phyloP scores from a whole-genome alignment of 331 rosid species.

The Malus hybrid region DNA sequence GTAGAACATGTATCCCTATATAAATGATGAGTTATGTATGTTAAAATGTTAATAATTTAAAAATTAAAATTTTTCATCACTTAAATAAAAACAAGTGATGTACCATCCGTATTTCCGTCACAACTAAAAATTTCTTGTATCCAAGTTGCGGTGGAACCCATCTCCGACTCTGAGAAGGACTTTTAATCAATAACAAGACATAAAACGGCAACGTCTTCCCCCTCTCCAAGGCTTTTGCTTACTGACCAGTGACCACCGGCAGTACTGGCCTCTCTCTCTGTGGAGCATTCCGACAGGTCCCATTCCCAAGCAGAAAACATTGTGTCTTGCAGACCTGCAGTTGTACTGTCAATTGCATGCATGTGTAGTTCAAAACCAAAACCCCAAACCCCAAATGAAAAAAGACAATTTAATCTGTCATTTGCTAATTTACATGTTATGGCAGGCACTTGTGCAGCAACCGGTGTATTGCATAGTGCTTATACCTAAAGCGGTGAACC shows the following conservation, averaged over 20 bases:
- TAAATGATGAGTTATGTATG: too few relatives aligned
- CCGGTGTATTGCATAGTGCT: too few relatives aligned
- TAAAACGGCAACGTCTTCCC: not conserved
- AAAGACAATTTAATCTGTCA: not conserved
- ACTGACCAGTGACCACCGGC: not conserved
- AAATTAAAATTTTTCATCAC: too few relatives aligned
- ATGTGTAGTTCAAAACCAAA: not conserved
- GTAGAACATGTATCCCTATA: too few relatives aligned
- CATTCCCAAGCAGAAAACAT: not conserved
- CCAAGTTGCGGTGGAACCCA: not conserved
- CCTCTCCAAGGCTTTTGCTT: not conserved
- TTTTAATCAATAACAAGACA: not conserved
- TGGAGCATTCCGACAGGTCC: not conserved
- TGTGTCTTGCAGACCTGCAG: slow-evolving; percentile 4
- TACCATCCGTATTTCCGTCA: too few relatives aligned
- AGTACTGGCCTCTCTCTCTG: not conserved
- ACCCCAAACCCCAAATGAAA: not conserved
- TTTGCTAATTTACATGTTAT: not conserved
- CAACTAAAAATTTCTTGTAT: too few relatives aligned
- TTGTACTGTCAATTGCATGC: not conserved
- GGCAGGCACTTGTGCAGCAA: too few relatives aligned
- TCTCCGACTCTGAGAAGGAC: not conserved
- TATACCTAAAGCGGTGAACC: too few relatives aligned
- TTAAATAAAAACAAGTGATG: too few relatives aligned
- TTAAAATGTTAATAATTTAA: too few relatives aligned